phyloP scores from a whole-genome alignment of 2,329 filamentous ascomycete genomes.

The Fusarium irregulare region DNA sequence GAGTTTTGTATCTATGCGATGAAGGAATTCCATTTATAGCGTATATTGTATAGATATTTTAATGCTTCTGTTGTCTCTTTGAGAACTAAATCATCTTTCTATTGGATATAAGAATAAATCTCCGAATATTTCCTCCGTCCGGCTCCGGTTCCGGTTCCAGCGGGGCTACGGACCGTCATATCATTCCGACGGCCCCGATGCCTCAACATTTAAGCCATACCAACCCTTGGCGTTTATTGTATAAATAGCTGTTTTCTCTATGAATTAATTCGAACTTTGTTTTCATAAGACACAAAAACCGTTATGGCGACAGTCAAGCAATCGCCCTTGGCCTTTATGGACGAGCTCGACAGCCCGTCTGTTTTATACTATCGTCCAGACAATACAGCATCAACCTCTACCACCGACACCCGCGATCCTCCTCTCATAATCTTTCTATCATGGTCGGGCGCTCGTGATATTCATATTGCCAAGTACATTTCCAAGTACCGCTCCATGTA shows the following conservation, averaged over 20 bases:
- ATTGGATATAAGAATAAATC: not conserved
- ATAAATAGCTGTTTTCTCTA: not conserved
- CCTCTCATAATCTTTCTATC: constrained; percentile 60
- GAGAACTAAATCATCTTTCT: not conserved
- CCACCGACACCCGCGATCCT: constrained; percentile 47
- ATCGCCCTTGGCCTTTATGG: constrained; percentile 51
- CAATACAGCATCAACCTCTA: not conserved
- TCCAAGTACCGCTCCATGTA: constrained; percentile 57
- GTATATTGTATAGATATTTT: not conserved
- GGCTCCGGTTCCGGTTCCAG: constrained; percentile 30
- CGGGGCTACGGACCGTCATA: constrained; percentile 30
- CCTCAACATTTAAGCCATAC: not conserved
- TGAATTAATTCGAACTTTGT: not conserved
- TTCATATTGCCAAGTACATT: constrained; percentile 65
- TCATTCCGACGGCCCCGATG: constrained; percentile 12
- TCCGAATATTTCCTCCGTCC: constrained; percentile 23
- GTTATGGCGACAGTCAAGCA: constrained; percentile 46
- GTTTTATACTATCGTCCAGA: constrained; percentile 50
- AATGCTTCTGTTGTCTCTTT: not conserved
- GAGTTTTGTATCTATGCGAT: not conserved
- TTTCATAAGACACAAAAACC: not conserved
- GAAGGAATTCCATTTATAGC: not conserved
- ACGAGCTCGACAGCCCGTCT: constrained; percentile 50
- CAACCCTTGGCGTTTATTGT: not conserved
- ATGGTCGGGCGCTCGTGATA: constrained; percentile 64